Evolutionary conservation across 495 filamentous ascomycete genomes (phyloP).

Genomic region (Aspergillus homomorphus): DNA sequence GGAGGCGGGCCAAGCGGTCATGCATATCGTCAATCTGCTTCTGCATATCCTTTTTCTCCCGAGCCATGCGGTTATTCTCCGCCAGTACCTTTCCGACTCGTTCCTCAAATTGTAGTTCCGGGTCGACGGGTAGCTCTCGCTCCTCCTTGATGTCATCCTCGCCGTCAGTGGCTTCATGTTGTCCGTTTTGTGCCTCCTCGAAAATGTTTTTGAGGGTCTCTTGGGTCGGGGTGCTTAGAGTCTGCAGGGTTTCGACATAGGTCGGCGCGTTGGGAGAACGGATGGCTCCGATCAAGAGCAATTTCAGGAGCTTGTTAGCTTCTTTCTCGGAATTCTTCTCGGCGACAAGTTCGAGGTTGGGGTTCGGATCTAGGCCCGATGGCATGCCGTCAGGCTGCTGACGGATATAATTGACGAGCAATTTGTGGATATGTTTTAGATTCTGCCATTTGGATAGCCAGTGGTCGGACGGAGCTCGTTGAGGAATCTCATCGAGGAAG

Average conservation of each 20-base stretch:
- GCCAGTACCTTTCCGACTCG: constrained; percentile 50
- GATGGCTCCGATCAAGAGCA: constrained; percentile 62
- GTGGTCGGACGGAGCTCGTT: constrained; percentile 49
- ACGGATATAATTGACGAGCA: constrained; percentile 62
- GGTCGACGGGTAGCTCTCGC: constrained; percentile 40
- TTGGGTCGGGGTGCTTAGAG: constrained; percentile 44
- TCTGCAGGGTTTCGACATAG: constrained; percentile 53
- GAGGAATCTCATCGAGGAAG: constrained; percentile 61
- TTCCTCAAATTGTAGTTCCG: constrained; percentile 53
- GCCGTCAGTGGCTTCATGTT: constrained; percentile 34
- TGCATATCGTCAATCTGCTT: constrained; percentile 53
- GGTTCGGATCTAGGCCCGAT: constrained; percentile 45
- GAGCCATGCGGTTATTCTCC: constrained; percentile 47
- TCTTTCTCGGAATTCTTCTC: constrained; percentile 41
- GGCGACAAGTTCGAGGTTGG: constrained; percentile 60
- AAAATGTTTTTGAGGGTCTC: constrained; percentile 49
- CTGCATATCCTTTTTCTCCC: constrained; percentile 52
- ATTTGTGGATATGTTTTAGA: constrained; percentile 66
- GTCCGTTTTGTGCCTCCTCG: constrained; percentile 44
- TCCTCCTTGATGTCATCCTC: constrained; percentile 40
- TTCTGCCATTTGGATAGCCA: constrained; percentile 55
- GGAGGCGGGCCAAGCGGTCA: constrained; percentile 54
- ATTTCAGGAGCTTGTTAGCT: constrained; percentile 57
- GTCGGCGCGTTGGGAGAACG: constrained; percentile 51
- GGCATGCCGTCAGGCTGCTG: constrained; percentile 52